Evolutionary conservation across 495 filamentous ascomycete species (phyloP), one percentile per base, ranked within the genome.

Genomic region (Aspergillus coremiiformis): DNA sequence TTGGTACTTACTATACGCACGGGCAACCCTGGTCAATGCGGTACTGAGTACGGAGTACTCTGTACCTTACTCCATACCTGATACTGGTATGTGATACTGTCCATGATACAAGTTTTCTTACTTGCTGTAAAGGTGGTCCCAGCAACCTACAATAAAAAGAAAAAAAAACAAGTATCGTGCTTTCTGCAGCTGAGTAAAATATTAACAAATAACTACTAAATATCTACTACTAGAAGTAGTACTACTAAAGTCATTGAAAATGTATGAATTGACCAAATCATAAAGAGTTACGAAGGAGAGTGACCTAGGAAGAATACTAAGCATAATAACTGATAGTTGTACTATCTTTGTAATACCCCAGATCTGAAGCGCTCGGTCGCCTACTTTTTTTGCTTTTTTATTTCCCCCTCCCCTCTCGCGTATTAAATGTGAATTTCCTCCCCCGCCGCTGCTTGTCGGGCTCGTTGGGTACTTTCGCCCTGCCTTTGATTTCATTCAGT

Each of bases 391-490:
- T 47, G 12, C 22, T 39, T 22, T 41, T 27, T 33, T 43, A 17
- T 17, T 44, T 33, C 32, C 47, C 44, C 47, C 49, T 20, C 39
- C 54, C 46, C 53, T 42, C 54, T 60, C 51, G 53, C 45, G 46
- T 54, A 49, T 52, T 54, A 49, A 35, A 54, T 47, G 24, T 27
- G 24, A 27, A 27, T 47, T 47, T 30, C 41, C 49, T 26, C 55
- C 51, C 42, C 55, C 52, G 42, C 58, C 56, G 55, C 51, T 49
- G 56, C 53, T 55, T 37, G 47, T 60, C 54, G 53, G 61, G 54
- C 54, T 56, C 49, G 61, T 63, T 63, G 61, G 61, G 61, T 58
- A 56, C 55, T 58, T 56, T 44, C 53, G 54, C 57, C 54, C 52
- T 30, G 26, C 33, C 49, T 39, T 35, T 51, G 46, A 37, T 23